Percentiles rank a stretch among this genome's conserved stretches.
Conservation (phyloP, 306 rosid genomes). For the Ochetophila trinervis region DNA sequence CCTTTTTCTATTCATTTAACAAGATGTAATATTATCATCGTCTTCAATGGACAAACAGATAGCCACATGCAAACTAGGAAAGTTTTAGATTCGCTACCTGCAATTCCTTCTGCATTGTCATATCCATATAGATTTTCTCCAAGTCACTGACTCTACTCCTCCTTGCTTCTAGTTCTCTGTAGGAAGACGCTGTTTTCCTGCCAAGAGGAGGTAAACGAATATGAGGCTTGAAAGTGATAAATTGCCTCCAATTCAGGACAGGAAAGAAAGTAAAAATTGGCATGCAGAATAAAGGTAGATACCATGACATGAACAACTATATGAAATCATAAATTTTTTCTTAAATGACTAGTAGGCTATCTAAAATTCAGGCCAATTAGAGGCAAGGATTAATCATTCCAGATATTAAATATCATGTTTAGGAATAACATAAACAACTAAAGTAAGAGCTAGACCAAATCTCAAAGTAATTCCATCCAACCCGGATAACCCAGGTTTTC, state of each 20-base stretch:
- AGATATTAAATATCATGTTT: not conserved
- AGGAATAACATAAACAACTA: no score
- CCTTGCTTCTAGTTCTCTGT: constrained; percentile 65
- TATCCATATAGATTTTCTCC: constrained; percentile 69
- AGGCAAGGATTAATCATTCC: not conserved
- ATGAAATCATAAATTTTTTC: not conserved
- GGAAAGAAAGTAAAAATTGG: not conserved
- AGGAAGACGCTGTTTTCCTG: constrained; percentile 61
- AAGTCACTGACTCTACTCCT: constrained; percentile 49
- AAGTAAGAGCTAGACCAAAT: not conserved
- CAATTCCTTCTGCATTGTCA: constrained; percentile 71
- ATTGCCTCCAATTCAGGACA: not conserved
- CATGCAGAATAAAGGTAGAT: not conserved
- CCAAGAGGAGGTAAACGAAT: not conserved
- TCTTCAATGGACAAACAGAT: constrained; percentile 1
- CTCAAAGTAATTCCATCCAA: not conserved
- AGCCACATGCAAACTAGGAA: not conserved
- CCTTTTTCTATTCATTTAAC: constrained; percentile 40
- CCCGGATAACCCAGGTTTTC: no score
- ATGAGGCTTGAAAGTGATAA: not conserved
- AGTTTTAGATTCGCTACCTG: constrained; percentile 43
- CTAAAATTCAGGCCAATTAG: not conserved
- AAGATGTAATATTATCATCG: not conserved
- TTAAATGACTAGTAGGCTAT: not conserved
- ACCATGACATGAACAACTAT: not conserved